Evolutionary conservation across 768 basidiomycete species (phyloP), one percentile per base, ranked within the genome.

Genomic region (Kockovaella imperatae): DNA sequence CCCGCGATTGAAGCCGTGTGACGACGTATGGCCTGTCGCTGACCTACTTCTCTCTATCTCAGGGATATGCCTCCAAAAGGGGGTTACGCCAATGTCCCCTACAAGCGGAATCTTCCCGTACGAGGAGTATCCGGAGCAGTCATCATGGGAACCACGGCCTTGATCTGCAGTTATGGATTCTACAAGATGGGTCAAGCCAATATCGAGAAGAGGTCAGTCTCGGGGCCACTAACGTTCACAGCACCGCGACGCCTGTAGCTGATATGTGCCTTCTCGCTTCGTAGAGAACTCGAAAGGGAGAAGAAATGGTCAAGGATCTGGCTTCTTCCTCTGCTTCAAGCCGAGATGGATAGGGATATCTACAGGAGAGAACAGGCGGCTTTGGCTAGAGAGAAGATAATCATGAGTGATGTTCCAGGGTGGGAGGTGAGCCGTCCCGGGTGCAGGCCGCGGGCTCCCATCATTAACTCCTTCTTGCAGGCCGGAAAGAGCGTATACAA

Each of bases 51-150:
- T 7, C 36, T 8, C 36, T 20, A 8, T 26, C 25, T 6, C 73
- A 95, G 91, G 74, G 93, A 99, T 68, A 84, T 99, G 82, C 93
- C 93, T 61, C 93, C 93, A 34, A 60, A 81, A 36, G 90, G 89
- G 53, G 93, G 93, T 2, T 99, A 93, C 74, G 89, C 87, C 68
- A 74, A 83, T 24, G 74, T 99, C 74, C 83, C 83, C 73, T 99
- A 96, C 79, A 91, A 89, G 73, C 85, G 93, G 59, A 93, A 91
- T 73, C 80, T 97, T 39, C 90, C 93, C 38, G 76, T 87, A 68
- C 80, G 85, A 42, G 73, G 74, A 1, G 67, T 68, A 3, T 56
- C 87, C 28, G 89, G 87, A 20, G 75, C 83, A 47, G 83, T 79
- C 56, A 81, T 96, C 63, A 84, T 96, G 55, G 84, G 81, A 45